phyloP scores from a whole-genome alignment of 2,329 filamentous ascomycete genomes.

The Colletotrichum camelliae region DNA sequence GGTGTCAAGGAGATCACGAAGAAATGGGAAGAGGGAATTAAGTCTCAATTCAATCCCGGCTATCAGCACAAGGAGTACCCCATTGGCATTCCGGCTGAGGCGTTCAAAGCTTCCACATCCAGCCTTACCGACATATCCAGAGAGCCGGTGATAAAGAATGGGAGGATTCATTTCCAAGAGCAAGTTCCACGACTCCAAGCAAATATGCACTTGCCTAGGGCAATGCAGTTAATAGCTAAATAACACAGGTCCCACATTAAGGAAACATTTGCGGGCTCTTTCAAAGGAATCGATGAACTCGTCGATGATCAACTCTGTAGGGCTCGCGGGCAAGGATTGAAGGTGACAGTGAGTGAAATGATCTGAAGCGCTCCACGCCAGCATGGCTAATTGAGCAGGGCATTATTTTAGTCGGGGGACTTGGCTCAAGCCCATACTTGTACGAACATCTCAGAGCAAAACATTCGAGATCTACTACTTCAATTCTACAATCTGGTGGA shows the following conservation, averaged over 20 bases:
- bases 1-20: too few relatives aligned
- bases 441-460: neutral
- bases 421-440: neutral
- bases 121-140: neutral
- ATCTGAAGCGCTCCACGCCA: accelerated
- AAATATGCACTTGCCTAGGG: neutral
- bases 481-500: neutral
- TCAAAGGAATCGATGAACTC: neutral
- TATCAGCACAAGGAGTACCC: too few relatives aligned
- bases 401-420: neutral
- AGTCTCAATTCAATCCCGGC: too few relatives aligned
- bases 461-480: neutral
- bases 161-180: neutral
- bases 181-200: neutral
- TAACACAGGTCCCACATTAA: neutral
- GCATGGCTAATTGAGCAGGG: neutral
- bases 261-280: neutral
- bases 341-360: too few relatives aligned
- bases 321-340: neutral
- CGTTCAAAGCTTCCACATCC: too few relatives aligned
- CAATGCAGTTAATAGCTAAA: neutral
- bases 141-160: neutral
- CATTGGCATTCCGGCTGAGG: too few relatives aligned
- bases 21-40: too few relatives aligned
- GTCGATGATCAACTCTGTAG: neutral